phyloP scores from a whole-genome alignment of 441 rosid genomes.

The Hypseocharis bilobata region DNA sequence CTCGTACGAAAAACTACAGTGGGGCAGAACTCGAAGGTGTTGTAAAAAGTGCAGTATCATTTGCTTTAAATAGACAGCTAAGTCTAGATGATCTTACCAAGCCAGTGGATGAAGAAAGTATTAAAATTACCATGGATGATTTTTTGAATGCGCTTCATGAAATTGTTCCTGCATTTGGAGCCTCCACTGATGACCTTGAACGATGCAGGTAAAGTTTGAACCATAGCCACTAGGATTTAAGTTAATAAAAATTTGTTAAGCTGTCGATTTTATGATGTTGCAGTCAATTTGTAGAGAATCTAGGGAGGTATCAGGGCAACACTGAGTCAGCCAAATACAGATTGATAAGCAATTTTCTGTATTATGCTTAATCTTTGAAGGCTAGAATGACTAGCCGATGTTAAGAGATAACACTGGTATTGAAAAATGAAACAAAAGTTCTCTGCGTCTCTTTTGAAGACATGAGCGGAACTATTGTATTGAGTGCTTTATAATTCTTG shows the following conservation, averaged over 20 bases:
- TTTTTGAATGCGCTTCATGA: conserved; percentile 72
- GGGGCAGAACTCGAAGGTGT: conserved; percentile 99
- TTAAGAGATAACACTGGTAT: too few relatives aligned
- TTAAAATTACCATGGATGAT: conserved; percentile 88
- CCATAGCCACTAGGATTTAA: conserved; percentile 4
- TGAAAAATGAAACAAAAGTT: too few relatives aligned
- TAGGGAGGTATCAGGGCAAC: not conserved
- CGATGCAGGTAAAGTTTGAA: conserved; percentile 62
- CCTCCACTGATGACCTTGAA: conserved; percentile 91
- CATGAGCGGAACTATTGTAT: too few relatives aligned
- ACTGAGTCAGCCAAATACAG: not conserved
- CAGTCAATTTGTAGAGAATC: not conserved
- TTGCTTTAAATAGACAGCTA: conserved; percentile 83
- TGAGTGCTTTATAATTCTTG: too few relatives aligned
- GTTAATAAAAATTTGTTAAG: not conserved
- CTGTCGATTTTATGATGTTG: not conserved
- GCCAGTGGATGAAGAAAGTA: conserved; percentile 90
- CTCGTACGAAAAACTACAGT: conserved; percentile 93
- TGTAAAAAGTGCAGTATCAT: conserved; percentile 96
- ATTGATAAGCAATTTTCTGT: not conserved
- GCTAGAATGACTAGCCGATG: not conserved
- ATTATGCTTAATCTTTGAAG: not conserved
- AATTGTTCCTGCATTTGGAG: conserved; percentile 89
- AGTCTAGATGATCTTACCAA: conserved; percentile 94
- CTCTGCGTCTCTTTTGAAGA: too few relatives aligned